Evolutionary conservation across 2,329 filamentous ascomycete genomes (phyloP).

Genomic region (Colletotrichum eremochloae): DNA sequence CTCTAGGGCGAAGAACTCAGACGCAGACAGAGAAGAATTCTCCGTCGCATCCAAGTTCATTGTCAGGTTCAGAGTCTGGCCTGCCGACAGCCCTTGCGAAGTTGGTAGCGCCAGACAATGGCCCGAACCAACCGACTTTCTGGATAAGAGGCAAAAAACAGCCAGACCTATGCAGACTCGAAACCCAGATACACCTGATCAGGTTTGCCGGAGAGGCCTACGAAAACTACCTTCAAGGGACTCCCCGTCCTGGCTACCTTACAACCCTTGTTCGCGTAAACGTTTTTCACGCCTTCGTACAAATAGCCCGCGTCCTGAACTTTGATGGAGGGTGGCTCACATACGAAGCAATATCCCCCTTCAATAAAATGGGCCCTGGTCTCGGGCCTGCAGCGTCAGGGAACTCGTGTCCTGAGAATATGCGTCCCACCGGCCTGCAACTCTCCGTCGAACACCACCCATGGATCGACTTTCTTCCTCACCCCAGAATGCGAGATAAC

Average conservation of each 20-base stretch:
- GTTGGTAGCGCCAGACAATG: neutral
- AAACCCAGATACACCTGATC: conserved; percentile 10
- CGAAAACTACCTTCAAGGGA: conserved; percentile 13
- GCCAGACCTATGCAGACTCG: neutral
- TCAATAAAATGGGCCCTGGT: conserved; percentile 19
- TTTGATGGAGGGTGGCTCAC: conserved; percentile 38
- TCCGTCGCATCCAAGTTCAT: neutral
- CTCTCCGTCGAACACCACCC: conserved; percentile 48
- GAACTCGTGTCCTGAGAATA: conserved; percentile 32
- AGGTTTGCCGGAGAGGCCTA: conserved; percentile 32
- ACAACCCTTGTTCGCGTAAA: conserved; percentile 39
- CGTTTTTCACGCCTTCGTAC: conserved; percentile 41
- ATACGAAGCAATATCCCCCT: conserved; percentile 44
- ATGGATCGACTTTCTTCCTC: conserved; percentile 52
- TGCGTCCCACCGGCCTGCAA: conserved; percentile 50
- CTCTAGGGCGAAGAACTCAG: conserved; percentile 1
- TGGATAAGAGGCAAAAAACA: neutral
- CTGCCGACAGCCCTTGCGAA: neutral
- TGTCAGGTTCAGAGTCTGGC: neutral
- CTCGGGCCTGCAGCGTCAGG: conserved; percentile 22
- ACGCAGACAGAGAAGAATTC: neutral
- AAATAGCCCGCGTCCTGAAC: conserved; percentile 33
- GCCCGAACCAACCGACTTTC: neutral
- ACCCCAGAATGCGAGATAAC: conserved; percentile 49
- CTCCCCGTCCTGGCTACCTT: conserved; percentile 23